These are phyloP conservation scores for Flaveria sonorensis DNA, from an alignment of 129 eudicot genomes.

Conservation along the genomic window DNA sequence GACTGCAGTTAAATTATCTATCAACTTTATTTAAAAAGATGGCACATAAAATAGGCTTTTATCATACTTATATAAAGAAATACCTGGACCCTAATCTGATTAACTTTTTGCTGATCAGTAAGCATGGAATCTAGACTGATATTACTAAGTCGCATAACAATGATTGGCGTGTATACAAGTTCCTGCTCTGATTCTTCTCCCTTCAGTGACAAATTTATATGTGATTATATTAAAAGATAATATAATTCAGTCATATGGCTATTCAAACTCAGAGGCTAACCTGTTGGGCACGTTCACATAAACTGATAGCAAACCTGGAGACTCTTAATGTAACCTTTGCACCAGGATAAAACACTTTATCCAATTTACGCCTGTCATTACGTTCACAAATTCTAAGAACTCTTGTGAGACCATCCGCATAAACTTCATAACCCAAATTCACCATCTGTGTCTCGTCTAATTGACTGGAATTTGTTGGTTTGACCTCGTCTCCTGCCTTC, in stretches of 20 bases:
- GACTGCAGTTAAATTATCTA: conserved; percentile 49
- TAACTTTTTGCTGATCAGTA: conserved; percentile 54
- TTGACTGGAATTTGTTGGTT: conserved; percentile 40
- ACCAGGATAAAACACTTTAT: conserved; percentile 47
- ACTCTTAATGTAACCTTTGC: conserved; percentile 66
- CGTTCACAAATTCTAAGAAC: conserved; percentile 84
- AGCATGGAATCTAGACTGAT: conserved; percentile 66
- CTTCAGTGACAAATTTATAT: conserved; percentile 40
- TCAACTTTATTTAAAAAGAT: background rate
- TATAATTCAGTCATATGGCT: conserved; percentile 4
- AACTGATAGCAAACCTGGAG: conserved; percentile 59
- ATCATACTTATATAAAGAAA: conserved; percentile 2
- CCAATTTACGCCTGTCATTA: conserved; percentile 59
- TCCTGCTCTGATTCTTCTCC: conserved; percentile 49
- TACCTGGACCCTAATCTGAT: conserved; percentile 80
- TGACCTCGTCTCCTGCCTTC: conserved; percentile 44
- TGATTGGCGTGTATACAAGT: conserved; percentile 53
- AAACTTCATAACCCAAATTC: conserved; percentile 79
- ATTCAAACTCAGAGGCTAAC: conserved; percentile 38
- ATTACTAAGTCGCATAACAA: conserved; percentile 63
- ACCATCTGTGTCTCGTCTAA: conserved; percentile 43
- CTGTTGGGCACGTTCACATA: conserved; percentile 65
- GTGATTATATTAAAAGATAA: conserved; percentile 18
- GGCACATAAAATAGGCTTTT: background rate
- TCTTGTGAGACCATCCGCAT: conserved; percentile 87